A percentile compares a stretch with the other conserved stretches of the same genome.
phyloP scores from a whole-genome alignment of 1,284 basidiomycete genomes.

The Moniliella sp. region DNA sequence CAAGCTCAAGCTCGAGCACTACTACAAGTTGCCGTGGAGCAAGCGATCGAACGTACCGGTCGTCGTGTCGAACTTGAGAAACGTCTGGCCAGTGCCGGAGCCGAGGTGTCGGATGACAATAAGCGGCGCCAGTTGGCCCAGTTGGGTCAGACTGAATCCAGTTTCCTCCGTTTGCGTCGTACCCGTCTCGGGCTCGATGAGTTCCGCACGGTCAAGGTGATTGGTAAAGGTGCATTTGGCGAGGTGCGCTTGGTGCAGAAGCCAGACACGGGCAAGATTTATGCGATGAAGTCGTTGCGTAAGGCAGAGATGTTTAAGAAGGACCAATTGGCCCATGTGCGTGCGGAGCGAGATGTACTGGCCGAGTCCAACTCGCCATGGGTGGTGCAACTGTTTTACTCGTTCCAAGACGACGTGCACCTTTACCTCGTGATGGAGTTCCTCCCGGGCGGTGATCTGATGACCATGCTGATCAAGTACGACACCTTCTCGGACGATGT shows the following conservation, averaged over 20 bases:
- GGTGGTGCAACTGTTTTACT: constrained; percentile 81
- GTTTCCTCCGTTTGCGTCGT: constrained; percentile 62
- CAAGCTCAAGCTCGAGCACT: constrained; percentile 89
- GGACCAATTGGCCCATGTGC: constrained; percentile 87
- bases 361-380: constrained; percentile 87
- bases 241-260: constrained; percentile 80
- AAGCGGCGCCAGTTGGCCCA: constrained; percentile 76
- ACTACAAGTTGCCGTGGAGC: constrained; percentile 84
- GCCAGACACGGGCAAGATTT: constrained; percentile 53
- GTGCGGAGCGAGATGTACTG: constrained; percentile 69
- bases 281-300: constrained; percentile 86
- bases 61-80: constrained; percentile 79
- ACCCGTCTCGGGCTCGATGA: constrained; percentile 64
- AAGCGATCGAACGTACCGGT: constrained; percentile 70
- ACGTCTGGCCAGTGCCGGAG: constrained; percentile 42
- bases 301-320: constrained; percentile 91
- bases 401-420: constrained; percentile 47
- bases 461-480: constrained; percentile 99
- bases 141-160: constrained; percentile 60
- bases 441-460: constrained; percentile 84
- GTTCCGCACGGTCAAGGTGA: constrained; percentile 75
- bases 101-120: constrained; percentile 50
- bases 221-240: constrained; percentile 93
- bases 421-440: constrained; percentile 75
- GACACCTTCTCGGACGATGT: constrained; percentile 97